Evolutionary conservation across 495 filamentous ascomycete genomes (phyloP), one percentile per base, ranked within the genome.

Genomic region (Parachaetomium inaequale): DNA sequence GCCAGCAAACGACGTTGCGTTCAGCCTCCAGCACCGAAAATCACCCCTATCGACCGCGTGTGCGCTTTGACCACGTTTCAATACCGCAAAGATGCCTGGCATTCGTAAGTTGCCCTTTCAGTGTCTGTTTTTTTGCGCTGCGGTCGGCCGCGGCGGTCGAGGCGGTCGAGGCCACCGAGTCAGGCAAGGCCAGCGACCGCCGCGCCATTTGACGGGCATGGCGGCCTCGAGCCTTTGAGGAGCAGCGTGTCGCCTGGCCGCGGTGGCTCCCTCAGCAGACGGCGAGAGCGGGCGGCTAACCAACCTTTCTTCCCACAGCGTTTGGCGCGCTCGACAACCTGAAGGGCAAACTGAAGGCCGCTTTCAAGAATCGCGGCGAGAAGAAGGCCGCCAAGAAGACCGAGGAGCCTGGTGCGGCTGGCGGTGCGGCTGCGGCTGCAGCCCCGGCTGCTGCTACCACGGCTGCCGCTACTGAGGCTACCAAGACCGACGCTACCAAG

Each of bases 281-380:
- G 12, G n/a, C 8, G 7, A 28, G 34, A 25, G 23, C 17, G n/a
- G 4, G 26, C 2, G 15, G 26, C 53, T 55, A 12, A 62, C 47
- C 28, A 7, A 54, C 42, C 3, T n/a, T n/a, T 17, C 15, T 38
- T 55, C 26, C 31, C 43, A 6, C 58, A 74, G 70, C 72, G 19
- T 57, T 71, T 60, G 55, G 58, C 28, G 68, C 73, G 6, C 56
- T 74, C 55, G 69, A 69, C 64, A 74, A 74, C 68, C 50, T 75
- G 28, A 69, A 66, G 61, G 64, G 58, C 21, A 74, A 72, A 72
- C 67, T 75, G 54, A 74, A 72, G 72, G 67, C 65, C 38, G 67
- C 67, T 60, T 75, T 75, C 68, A 73, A 68, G 65, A 71, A 62
- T 63, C 68, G 62, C 55, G 29, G 8, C 47, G 66, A 67, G 32